phyloP scores from a whole-genome alignment of 495 filamentous ascomycete genomes.

The Hypoxylon perforatum region DNA sequence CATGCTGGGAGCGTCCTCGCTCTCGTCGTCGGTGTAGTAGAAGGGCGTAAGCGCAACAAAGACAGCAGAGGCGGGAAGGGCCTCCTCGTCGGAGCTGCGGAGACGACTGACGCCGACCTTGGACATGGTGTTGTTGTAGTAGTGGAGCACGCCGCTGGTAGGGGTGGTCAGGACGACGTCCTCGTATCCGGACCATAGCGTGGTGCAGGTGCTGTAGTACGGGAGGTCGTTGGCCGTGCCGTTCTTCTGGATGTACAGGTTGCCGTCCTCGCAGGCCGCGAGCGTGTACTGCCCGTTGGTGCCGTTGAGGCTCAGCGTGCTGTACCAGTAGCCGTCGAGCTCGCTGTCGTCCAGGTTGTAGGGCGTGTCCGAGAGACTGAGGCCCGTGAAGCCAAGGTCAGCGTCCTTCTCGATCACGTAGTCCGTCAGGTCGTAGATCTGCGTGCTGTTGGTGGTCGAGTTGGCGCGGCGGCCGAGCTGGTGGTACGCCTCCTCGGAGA shows the following conservation, averaged over 20 bases:
- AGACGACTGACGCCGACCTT: slow-evolving; percentile 31
- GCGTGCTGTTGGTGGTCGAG: slow-evolving; percentile 4
- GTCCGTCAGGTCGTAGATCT: slow-evolving; percentile 9
- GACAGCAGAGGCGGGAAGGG: slow-evolving; percentile 7
- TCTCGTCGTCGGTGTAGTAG: slow-evolving; percentile 18
- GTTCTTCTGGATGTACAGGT: slow-evolving; percentile 35
- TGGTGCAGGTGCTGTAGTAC: slow-evolving; percentile 26
- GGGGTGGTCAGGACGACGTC: slow-evolving; percentile 17
- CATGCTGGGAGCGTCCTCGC: slow-evolving; percentile 16
- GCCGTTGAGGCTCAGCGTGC: slow-evolving; percentile 15
- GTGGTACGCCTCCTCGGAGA: slow-evolving; percentile 5
- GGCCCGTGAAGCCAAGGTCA: slow-evolving; percentile 9
- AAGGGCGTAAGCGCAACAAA: slow-evolving; percentile 15
- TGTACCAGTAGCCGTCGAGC: slow-evolving; percentile 26
- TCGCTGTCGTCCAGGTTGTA: slow-evolving; percentile 17
- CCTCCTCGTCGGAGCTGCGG: slow-evolving; percentile 14
- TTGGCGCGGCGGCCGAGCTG: slow-evolving; percentile 6
- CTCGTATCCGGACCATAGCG: slow-evolving; percentile 28
- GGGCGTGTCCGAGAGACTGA: slow-evolving; percentile 13
- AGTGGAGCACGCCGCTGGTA: slow-evolving; percentile 24
- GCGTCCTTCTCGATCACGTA: slow-evolving; percentile 8
- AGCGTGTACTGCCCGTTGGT: slow-evolving; percentile 21
- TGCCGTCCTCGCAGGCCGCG: slow-evolving; percentile 33
- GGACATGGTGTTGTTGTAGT: slow-evolving; percentile 41
- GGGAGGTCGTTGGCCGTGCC: slow-evolving; percentile 10